phyloP scores from a whole-genome alignment of 257 asterid genomes.

The Voacanga thouarsii region DNA sequence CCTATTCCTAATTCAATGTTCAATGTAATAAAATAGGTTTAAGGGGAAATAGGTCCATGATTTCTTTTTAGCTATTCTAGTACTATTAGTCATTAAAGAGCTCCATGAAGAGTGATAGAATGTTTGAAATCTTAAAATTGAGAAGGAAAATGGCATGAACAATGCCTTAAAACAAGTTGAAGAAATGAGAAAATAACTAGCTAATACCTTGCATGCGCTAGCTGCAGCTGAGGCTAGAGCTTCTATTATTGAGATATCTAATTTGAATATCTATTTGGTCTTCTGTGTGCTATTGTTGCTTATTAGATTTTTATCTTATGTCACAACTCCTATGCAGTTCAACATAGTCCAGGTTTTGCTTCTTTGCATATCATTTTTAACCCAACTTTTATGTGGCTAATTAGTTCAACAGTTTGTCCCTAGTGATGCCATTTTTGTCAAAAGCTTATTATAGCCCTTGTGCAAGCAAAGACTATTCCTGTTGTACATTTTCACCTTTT shows the following conservation, averaged over 20 bases:
- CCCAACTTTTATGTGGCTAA: not conserved
- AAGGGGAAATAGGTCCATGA: too few species aligned
- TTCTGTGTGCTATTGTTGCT: not conserved
- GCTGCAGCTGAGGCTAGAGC: slow-evolving; percentile 87
- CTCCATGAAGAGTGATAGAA: slow-evolving; percentile 76
- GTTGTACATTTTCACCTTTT: not conserved
- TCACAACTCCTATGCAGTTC: not conserved
- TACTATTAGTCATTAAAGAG: too few species aligned
- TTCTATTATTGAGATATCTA: slow-evolving; percentile 70
- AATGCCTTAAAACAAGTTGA: slow-evolving; percentile 63
- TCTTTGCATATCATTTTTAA: not conserved
- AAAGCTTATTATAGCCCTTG: too few species aligned
- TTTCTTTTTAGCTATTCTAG: too few species aligned
- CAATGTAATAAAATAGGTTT: too few species aligned
- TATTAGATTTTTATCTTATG: not conserved
- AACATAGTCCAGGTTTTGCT: not conserved
- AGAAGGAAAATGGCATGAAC: slow-evolving; percentile 57
- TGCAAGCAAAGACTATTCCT: not conserved
- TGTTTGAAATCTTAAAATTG: slow-evolving; percentile 58
- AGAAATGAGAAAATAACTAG: slow-evolving; percentile 56
- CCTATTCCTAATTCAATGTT: too few species aligned
- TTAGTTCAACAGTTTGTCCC: not conserved
- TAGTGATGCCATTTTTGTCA: not conserved
- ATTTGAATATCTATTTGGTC: not conserved
- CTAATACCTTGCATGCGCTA: slow-evolving; percentile 54